Conservation (phyloP, 345 rosid genomes). For the Iberis pinnata region DNA sequence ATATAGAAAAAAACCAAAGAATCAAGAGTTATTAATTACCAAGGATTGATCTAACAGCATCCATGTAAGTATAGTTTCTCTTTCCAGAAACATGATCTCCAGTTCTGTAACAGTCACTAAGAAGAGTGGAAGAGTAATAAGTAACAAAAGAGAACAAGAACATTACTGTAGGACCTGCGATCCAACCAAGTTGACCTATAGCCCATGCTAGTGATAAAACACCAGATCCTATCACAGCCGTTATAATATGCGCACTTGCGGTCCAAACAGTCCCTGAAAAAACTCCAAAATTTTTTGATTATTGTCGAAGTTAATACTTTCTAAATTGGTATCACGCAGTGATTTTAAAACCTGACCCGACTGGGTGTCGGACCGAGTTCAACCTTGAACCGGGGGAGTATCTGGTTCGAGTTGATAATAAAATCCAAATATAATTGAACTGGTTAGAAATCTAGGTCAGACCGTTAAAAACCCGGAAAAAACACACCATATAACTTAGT, state of each 20-base stretch:
- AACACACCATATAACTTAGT: too few species aligned
- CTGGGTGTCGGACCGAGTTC: too few species aligned
- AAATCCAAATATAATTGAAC: too few species aligned
- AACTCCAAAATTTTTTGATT: background rate
- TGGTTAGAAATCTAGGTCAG: too few species aligned
- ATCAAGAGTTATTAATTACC: constrained; percentile 29
- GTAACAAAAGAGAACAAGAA: constrained; percentile 63
- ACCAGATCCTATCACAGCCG: constrained; percentile 85
- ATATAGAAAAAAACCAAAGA: background rate
- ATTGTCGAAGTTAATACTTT: background rate
- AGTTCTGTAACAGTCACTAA: constrained; percentile 59
- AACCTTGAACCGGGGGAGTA: too few species aligned
- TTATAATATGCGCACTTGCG: constrained; percentile 75
- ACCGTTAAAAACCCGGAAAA: too few species aligned
- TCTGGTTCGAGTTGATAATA: too few species aligned
- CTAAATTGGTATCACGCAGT: too few species aligned
- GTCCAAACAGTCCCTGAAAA: constrained; percentile 65
- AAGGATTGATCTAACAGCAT: constrained; percentile 65
- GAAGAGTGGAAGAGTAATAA: constrained; percentile 60
- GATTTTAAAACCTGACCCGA: too few species aligned
- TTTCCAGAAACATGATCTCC: constrained; percentile 57
- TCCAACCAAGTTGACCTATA: constrained; percentile 82
- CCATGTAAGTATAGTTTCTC: constrained; percentile 71
- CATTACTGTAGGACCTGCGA: constrained; percentile 76
- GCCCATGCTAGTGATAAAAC: constrained; percentile 86